These are phyloP conservation scores for Alisma plantagoaquatica DNA, from an alignment of 106 monocot genomes.

Conservation along the genomic window DNA sequence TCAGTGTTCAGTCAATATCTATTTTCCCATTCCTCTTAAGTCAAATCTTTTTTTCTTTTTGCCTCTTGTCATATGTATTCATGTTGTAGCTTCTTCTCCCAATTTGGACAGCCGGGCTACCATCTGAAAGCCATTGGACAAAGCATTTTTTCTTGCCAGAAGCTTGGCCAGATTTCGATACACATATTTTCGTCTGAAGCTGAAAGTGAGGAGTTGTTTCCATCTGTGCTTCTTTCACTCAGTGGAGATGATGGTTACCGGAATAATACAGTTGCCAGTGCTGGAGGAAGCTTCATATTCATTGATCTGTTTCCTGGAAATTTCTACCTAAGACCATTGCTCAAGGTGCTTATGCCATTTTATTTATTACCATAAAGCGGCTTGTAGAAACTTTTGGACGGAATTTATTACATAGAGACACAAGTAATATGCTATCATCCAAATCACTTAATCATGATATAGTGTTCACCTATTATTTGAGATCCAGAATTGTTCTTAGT, in stretches of 20 bases:
- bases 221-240: constrained; percentile 85
- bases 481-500: too few relatives aligned
- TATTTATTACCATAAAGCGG: too few relatives aligned
- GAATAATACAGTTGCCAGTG: constrained; percentile 76
- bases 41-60: too few relatives aligned
- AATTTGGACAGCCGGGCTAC: constrained; percentile 85
- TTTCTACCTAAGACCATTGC: constrained; percentile 93
- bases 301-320: constrained; percentile 87
- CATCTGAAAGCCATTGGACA: constrained; percentile 58
- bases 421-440: too few relatives aligned
- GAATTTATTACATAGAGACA: too few relatives aligned
- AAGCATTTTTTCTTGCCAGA: constrained; percentile 70
- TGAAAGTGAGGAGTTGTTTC: constrained; percentile 42
- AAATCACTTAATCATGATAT: too few relatives aligned
- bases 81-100: too few relatives aligned
- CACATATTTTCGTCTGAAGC: constrained; percentile 36
- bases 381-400: too few relatives aligned
- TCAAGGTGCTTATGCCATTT: constrained; percentile 68
- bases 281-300: constrained; percentile 70
- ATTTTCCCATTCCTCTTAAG: too few relatives aligned
- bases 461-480: too few relatives aligned
- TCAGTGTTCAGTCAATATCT: too few relatives aligned
- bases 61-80: too few relatives aligned
- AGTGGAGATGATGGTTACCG: constrained; percentile 98
- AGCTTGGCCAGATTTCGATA: constrained; percentile 77